These are phyloP conservation scores for Xylaria sp. DNA, from an alignment of 2,329 filamentous ascomycete genomes.

Conservation along the genomic window DNA sequence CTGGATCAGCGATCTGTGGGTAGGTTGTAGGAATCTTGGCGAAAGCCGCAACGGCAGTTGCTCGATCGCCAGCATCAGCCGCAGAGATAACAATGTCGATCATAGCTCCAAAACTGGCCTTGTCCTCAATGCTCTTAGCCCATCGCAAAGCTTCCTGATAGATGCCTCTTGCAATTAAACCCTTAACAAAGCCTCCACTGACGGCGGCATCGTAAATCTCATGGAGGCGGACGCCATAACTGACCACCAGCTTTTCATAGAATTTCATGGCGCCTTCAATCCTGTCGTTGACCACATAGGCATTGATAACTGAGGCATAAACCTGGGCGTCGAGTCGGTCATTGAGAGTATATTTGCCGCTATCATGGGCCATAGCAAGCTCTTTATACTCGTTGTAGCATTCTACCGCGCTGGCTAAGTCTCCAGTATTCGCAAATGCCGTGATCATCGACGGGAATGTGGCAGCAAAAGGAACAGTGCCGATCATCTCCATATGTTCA, in stretches of 20 bases:
- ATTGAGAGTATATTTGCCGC: slow-evolving; percentile 73
- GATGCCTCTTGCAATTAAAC: slow-evolving; percentile 76
- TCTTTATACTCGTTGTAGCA: slow-evolving; percentile 95
- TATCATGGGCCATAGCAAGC: slow-evolving; percentile 86
- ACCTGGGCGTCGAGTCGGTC: slow-evolving; percentile 83
- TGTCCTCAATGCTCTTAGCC: slow-evolving; percentile 71
- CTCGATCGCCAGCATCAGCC: slow-evolving; percentile 80
- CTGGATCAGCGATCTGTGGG: slow-evolving; percentile 65
- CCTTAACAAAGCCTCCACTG: slow-evolving; percentile 79
- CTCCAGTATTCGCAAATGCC: slow-evolving; percentile 85
- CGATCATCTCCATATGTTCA: slow-evolving; percentile 86
- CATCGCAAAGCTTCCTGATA: slow-evolving; percentile 79
- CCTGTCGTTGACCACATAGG: slow-evolving; percentile 85
- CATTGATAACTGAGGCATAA: slow-evolving; percentile 91
- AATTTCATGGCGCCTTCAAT: slow-evolving; percentile 86
- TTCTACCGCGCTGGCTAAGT: slow-evolving; percentile 88
- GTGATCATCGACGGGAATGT: slow-evolving; percentile 95
- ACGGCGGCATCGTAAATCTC: slow-evolving; percentile 79
- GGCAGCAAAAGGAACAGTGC: slow-evolving; percentile 78
- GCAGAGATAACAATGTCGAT: slow-evolving; percentile 78
- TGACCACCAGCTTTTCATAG: slow-evolving; percentile 78
- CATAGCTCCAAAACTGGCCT: slow-evolving; percentile 72
- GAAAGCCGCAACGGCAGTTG: slow-evolving; percentile 75
- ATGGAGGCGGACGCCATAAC: slow-evolving; percentile 66
- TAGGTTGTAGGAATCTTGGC: slow-evolving; percentile 65